phyloP scores from a whole-genome alignment of 2,329 filamentous ascomycete genomes.

The Colletotrichum paranaense region DNA sequence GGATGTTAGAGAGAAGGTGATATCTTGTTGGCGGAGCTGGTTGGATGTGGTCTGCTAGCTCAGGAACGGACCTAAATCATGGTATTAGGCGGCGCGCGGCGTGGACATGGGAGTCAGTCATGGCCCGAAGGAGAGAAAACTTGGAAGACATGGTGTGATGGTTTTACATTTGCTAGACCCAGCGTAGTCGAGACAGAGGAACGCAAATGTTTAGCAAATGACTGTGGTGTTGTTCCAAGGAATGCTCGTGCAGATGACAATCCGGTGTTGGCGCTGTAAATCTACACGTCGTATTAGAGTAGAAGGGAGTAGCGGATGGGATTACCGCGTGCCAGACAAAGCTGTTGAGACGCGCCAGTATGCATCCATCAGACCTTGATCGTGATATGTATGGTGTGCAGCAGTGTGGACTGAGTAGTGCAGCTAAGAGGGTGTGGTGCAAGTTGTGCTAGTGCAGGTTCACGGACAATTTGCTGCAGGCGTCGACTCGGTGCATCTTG shows the following conservation, averaged over 20 bases:
- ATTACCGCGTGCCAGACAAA: neutral
- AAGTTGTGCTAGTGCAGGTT: slow-evolving; percentile 29
- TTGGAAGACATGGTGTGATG: neutral
- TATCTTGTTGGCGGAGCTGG: neutral
- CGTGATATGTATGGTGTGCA: neutral
- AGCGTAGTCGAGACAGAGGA: too few species aligned
- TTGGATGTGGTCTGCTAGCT: slow-evolving; percentile 17
- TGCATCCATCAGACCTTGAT: neutral
- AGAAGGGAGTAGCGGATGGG: neutral
- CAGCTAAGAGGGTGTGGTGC: slow-evolving; percentile 20
- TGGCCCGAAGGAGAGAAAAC: neutral
- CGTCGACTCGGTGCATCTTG: slow-evolving; percentile 17
- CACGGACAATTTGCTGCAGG: slow-evolving; percentile 33
- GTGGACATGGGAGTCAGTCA: neutral
- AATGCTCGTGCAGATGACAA: slow-evolving; percentile 15
- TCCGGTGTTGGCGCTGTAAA: neutral
- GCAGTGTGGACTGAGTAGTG: neutral
- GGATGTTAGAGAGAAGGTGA: neutral
- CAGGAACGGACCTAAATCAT: slow-evolving; percentile 24
- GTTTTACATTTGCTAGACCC: neutral
- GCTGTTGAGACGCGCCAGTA: slow-evolving; percentile 5
- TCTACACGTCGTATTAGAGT: slow-evolving; percentile 1
- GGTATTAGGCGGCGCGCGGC: neutral
- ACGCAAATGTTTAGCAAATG: neutral
- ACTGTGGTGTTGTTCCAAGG: neutral